These are phyloP conservation scores for Chaetomiaceae sp. DNA, from an alignment of 2,329 filamentous ascomycete genomes.

Conservation along the genomic window DNA sequence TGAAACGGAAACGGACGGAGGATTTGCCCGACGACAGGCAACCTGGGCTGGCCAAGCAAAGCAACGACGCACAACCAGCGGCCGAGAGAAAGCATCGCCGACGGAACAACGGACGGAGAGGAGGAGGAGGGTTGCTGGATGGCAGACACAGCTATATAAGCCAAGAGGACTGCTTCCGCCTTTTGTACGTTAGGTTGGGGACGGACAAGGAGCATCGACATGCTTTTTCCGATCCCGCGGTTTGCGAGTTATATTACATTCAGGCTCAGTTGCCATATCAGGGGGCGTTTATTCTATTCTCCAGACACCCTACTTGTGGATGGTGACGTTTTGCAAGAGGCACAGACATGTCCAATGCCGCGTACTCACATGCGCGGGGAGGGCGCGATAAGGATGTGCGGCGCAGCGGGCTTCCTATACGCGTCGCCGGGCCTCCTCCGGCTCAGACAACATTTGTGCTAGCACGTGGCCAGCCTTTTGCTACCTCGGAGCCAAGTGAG, in stretches of 20 bases:
- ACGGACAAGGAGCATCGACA: background rate
- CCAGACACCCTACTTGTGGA: background rate
- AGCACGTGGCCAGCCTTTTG: too few species aligned
- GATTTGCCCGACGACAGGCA: slow-evolving; percentile 1
- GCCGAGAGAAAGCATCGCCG: background rate
- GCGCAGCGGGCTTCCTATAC: too few species aligned
- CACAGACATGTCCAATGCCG: too few species aligned
- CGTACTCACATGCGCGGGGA: too few species aligned
- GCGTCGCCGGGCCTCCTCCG: too few species aligned
- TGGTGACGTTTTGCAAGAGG: background rate
- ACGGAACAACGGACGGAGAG: background rate
- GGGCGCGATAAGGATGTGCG: too few species aligned
- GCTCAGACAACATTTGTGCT: too few species aligned
- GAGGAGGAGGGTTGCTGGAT: background rate
- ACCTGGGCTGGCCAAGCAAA: slow-evolving; percentile 4
- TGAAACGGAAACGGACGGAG: slow-evolving; percentile 18
- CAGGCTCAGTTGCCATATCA: background rate
- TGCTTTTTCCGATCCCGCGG: background rate
- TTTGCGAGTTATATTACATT: background rate
- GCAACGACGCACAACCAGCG: background rate
- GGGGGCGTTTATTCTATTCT: background rate
- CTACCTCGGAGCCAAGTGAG: too few species aligned
- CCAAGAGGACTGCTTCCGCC: background rate
- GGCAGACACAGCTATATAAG: background rate
- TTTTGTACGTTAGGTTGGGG: background rate